phyloP scores from a whole-genome alignment of 1,139 yeast species.

The Pichia sp. region DNA sequence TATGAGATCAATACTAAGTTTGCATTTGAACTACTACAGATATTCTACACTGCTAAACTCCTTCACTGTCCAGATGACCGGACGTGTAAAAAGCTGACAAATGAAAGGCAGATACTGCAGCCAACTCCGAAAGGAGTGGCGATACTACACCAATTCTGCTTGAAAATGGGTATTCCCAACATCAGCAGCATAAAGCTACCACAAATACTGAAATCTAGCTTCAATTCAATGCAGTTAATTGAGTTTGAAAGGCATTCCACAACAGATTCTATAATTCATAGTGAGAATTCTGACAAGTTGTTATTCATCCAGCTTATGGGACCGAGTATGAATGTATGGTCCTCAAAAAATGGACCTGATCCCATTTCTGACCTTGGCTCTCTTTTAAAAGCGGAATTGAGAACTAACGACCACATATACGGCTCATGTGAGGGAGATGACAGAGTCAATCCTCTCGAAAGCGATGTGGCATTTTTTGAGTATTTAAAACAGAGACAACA shows the following conservation, averaged over 20 bases:
- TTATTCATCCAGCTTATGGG: conserved; percentile 68
- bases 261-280: conserved; percentile 60
- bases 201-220: conserved; percentile 44
- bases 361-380: conserved; percentile 22
- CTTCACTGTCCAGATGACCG: conserved; percentile 76
- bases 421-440: not conserved
- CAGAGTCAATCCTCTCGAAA: not conserved
- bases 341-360: conserved; percentile 46
- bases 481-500: conserved; percentile 18
- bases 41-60: conserved; percentile 63
- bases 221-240: conserved; percentile 72
- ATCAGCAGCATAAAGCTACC: conserved; percentile 29
- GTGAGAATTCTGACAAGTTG: conserved; percentile 60
- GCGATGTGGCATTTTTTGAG: conserved; percentile 13
- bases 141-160: conserved; percentile 56
- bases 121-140: conserved; percentile 93
- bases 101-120: conserved; percentile 48
- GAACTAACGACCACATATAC: conserved; percentile 3
- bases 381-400: not conserved
- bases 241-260: conserved; percentile 60
- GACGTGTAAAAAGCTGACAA: conserved; percentile 47
- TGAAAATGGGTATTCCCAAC: conserved; percentile 46
- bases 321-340: conserved; percentile 63
- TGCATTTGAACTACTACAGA: conserved; percentile 47
- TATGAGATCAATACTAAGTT: conserved; percentile 52